These are phyloP conservation scores for Arctium minus DNA, from an alignment of 129 eudicot species.

Conservation along the genomic window DNA sequence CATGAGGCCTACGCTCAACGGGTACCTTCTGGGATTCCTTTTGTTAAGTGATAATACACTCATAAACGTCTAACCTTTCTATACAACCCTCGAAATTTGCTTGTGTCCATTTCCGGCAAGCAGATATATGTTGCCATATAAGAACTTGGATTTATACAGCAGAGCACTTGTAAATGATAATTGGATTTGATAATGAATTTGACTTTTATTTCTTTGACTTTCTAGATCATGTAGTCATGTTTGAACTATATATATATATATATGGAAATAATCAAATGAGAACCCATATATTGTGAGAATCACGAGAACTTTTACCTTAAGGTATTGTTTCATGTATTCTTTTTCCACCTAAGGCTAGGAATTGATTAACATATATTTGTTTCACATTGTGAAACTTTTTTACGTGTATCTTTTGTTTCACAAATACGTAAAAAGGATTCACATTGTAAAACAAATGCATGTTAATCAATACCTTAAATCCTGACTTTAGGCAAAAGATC, in stretches of 20 bases:
- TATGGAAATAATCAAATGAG: background rate
- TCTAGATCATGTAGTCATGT: background rate
- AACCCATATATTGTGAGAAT: background rate
- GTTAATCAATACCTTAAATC: background rate
- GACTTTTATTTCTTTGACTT: background rate
- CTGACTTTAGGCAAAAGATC: background rate
- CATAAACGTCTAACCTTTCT: constrained; percentile 7
- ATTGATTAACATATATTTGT: background rate
- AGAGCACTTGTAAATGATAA: constrained; percentile 9
- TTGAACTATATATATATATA: background rate
- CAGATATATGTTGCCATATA: background rate
- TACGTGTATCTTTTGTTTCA: too few species aligned
- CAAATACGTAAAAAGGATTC: too few species aligned
- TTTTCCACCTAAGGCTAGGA: background rate
- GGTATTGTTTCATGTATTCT: background rate
- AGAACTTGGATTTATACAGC: constrained; percentile 7
- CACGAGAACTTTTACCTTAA: too few species aligned
- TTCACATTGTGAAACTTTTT: too few species aligned
- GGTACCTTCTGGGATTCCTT: constrained; percentile 84
- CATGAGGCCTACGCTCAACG: constrained; percentile 54
- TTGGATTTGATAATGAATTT: constrained; percentile 9
- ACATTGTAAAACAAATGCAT: too few species aligned
- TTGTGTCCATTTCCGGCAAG: background rate
- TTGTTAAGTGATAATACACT: constrained; percentile 43
- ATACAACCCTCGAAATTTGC: background rate